Conservation (phyloP, 176 grass and related monocot genomes). For the Oryza glumipatula region DNA sequence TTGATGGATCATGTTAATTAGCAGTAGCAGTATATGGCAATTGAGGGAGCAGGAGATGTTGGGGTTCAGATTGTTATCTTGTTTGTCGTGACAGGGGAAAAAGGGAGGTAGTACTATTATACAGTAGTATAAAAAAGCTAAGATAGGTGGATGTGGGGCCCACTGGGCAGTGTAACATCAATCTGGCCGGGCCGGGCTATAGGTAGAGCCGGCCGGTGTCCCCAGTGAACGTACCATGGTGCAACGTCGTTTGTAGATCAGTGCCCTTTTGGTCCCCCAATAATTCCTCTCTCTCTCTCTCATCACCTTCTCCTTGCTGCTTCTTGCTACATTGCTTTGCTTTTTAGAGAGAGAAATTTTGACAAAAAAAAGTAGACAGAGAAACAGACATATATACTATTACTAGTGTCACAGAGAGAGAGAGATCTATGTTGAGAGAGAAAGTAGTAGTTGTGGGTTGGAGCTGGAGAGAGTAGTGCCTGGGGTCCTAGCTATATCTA, state of each 20-base stretch:
- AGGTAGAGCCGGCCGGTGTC: constrained; percentile 37
- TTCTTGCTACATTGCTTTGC: not conserved
- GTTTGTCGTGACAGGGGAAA: constrained; percentile 14
- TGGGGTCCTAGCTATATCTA: not conserved
- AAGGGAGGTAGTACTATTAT: not conserved
- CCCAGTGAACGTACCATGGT: constrained; percentile 45
- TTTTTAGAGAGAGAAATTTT: constrained; percentile 37
- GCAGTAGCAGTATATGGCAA: not conserved
- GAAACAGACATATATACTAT: constrained; percentile 30
- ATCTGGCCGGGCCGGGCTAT: not conserved
- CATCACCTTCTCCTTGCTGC: not conserved
- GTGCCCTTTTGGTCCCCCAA: constrained; percentile 61
- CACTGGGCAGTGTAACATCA: not conserved
- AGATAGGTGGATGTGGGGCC: not conserved
- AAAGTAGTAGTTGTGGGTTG: not conserved
- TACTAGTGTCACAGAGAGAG: not conserved
- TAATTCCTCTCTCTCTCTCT: constrained; percentile 19
- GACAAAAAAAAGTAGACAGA: constrained; percentile 19
- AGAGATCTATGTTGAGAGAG: not conserved
- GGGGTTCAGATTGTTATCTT: constrained; percentile 35
- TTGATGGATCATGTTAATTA: no score
- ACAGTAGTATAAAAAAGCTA: not conserved
- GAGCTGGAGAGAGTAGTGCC: not conserved
- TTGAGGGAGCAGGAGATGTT: not conserved
- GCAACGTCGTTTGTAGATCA: constrained; percentile 16